Base-by-base conservation (phyloP, 225 moss, liverwort and hornwort species). In the Climacium dendroides region DNA sequence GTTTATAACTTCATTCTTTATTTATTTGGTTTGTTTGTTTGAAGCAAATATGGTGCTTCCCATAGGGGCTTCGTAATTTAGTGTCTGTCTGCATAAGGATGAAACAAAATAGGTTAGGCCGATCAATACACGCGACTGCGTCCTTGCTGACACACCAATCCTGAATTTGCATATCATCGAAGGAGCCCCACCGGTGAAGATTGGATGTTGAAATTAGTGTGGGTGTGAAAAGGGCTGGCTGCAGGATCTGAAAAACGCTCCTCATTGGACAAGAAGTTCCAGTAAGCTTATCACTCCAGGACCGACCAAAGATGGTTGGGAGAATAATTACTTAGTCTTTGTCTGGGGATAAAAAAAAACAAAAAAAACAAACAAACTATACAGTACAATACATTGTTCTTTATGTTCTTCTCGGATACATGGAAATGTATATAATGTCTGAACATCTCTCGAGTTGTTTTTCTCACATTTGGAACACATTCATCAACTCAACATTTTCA, bases 401-500 rank as follows among this genome's bases (percentile, higher is more conserved):
- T 53, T 23, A 8, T 19, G 48, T 48, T 48, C 48, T 48, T 48
- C 3, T 8, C 14, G 8, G 20, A 20, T 30, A 5, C 47, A 34
- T 22, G 13, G 24, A 75, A 50, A n/a, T 54, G 23, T 76, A 9
- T 8, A 10, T 10, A 10, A 4, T 54, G 20, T 32, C 12, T 4
- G 9, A 9, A 53, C 1, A 32, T 4, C 32, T 7, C 5, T 13
- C 0, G 20, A 3, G 0, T 6, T n/a, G 6, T 9, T 77, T 76
- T 77, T 25, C 54, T 77, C 10, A 29, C 29, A n/a, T 25, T 24
- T n/a, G 15, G 10, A 77, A 54, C 24, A 16, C 76, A 53, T 23
- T 35, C 23, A 35, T 14, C 2, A 47, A 52, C 34, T 24, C 53
- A 15, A 35, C 34, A 75, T 13, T 73, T 52, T 19, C 20, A 50